A percentile compares a stretch with the other conserved stretches of the same genome.
Evolutionary conservation across 805 yeast genomes (phyloP).

Genomic region (Candida schatavii): DNA sequence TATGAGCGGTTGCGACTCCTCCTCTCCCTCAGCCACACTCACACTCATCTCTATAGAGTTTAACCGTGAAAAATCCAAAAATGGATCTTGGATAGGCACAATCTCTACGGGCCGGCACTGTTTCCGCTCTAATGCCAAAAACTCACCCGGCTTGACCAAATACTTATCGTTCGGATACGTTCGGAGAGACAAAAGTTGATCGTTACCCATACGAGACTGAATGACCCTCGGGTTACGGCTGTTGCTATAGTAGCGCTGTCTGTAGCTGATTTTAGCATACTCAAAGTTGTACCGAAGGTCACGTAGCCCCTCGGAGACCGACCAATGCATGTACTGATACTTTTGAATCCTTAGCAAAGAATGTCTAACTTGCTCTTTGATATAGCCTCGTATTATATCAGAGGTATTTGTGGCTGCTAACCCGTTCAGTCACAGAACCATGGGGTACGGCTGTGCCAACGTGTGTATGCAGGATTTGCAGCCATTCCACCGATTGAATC

Average conservation of each 20-base stretch:
- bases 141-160: slow-evolving; percentile 29
- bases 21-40: background rate
- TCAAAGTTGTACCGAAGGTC: slow-evolving; percentile 30
- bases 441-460: too few species aligned
- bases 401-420: too few species aligned
- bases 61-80: background rate
- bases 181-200: slow-evolving; percentile 37
- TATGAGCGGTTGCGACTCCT: background rate
- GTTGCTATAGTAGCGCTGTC: slow-evolving; percentile 38
- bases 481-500: too few species aligned
- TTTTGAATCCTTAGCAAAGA: too few species aligned
- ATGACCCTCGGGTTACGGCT: slow-evolving; percentile 36
- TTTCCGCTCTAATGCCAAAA: slow-evolving; percentile 19
- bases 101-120: background rate
- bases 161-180: slow-evolving; percentile 33
- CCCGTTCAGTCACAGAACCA: too few species aligned
- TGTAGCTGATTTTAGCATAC: slow-evolving; percentile 31
- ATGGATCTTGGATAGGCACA: background rate
- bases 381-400: too few species aligned
- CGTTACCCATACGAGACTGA: slow-evolving; percentile 30
- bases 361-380: too few species aligned
- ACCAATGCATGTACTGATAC: slow-evolving; percentile 7
- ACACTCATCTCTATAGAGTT: background rate
- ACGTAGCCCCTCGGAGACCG: slow-evolving; percentile 14
- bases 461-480: too few species aligned